Evolutionary conservation across 2,329 filamentous ascomycete genomes (phyloP).

Genomic region (Amphichorda felina): DNA sequence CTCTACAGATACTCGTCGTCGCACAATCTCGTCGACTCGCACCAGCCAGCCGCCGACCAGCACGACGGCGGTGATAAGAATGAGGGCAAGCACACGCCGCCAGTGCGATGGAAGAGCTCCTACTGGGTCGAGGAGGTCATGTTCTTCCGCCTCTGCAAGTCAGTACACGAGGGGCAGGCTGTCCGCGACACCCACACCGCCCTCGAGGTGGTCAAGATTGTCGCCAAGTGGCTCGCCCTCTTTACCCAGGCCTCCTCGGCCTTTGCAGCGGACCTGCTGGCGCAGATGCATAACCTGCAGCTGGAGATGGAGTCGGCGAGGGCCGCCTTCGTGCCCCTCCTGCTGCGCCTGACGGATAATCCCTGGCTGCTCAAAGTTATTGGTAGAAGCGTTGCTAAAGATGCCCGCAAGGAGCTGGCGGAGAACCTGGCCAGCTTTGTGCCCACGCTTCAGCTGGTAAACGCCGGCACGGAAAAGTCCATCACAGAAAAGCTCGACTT

Average conservation of each 20-base stretch:
- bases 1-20: constrained; percentile 46
- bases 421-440: constrained; percentile 41
- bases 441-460: constrained; percentile 42
- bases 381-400: constrained; percentile 38
- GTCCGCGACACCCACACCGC: constrained; percentile 35
- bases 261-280: constrained; percentile 34
- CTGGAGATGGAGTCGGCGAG: constrained; percentile 47
- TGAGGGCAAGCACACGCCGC: constrained; percentile 4
- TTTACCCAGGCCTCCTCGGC: constrained; percentile 39
- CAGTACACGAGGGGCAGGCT: constrained; percentile 49
- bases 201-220: constrained; percentile 33
- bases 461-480: constrained; percentile 38
- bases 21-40: constrained; percentile 20
- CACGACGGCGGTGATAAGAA: background rate
- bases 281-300: constrained; percentile 26
- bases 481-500: constrained; percentile 41
- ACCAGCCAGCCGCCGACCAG: constrained; percentile 4
- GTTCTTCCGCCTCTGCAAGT: constrained; percentile 85
- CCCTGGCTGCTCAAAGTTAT: constrained; percentile 40
- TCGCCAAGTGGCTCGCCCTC: constrained; percentile 47
- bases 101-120: constrained; percentile 40
- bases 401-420: constrained; percentile 33
- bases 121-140: constrained; percentile 74
- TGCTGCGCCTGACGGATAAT: constrained; percentile 52
- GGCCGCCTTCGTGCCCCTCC: constrained; percentile 51